Percentiles rank a stretch among this genome's conserved stretches.
These are phyloP conservation scores for Trametes gibbosa DNA, from an alignment of 768 basidiomycete species.

Conservation along the genomic window DNA sequence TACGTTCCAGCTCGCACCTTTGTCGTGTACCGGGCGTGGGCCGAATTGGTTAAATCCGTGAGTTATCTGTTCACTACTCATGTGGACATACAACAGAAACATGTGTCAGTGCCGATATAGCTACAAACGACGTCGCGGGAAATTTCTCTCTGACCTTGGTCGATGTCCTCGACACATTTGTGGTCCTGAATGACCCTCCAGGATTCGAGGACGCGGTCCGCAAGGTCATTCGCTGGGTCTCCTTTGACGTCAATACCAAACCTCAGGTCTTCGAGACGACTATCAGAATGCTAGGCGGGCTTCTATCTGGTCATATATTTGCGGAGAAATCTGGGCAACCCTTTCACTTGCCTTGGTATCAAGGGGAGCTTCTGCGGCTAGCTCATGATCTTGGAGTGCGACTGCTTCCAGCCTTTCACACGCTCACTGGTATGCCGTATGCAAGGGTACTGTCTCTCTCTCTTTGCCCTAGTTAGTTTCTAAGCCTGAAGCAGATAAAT, in stretches of 20 bases:
- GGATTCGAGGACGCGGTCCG: constrained; percentile 86
- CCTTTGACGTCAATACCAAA: constrained; percentile 90
- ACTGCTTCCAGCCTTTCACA: constrained; percentile 87
- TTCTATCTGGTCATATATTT: constrained; percentile 82
- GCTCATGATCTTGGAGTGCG: constrained; percentile 87
- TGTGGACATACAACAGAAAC: too few relatives aligned
- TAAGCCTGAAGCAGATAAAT: constrained; percentile 57
- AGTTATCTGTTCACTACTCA: constrained; percentile 28
- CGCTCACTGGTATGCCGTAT: constrained; percentile 88
- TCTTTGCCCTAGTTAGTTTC: constrained; percentile 8
- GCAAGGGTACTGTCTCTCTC: constrained; percentile 59
- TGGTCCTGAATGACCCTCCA: constrained; percentile 75
- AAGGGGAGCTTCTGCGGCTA: constrained; percentile 71
- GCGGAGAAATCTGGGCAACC: constrained; percentile 64
- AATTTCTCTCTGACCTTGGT: constrained; percentile 87
- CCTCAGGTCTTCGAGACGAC: constrained; percentile 99
- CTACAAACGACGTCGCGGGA: constrained; percentile 88
- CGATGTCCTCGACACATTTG: constrained; percentile 83
- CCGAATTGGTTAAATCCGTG: constrained; percentile 84
- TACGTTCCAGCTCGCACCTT: constrained; percentile 66
- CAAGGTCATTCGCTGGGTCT: constrained; percentile 77
- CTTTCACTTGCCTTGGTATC: constrained; percentile 83
- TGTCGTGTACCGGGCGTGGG: constrained; percentile 86
- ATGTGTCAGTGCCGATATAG: constrained; percentile 57
- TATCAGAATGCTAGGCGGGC: constrained; percentile 88